Evolutionary conservation across 1,284 basidiomycete genomes (phyloP), one percentile per base, ranked within the genome.

Genomic region (Ceratobasidium papillatum): DNA sequence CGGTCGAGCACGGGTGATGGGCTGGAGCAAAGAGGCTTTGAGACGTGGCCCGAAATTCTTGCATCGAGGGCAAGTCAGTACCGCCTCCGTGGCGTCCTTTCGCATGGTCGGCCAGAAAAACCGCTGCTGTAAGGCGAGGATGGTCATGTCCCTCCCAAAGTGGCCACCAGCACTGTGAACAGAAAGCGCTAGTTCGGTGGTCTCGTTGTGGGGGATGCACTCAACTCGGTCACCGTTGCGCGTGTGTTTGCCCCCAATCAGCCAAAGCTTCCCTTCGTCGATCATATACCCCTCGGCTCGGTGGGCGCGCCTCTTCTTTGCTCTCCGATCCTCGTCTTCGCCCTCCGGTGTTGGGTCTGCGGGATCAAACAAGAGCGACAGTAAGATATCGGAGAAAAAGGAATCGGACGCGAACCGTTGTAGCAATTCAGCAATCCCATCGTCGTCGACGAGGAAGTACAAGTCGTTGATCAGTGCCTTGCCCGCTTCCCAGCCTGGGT

Each of bases 141-240:
- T 25, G 14, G 58, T 63, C 22, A 34, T n/a, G 41, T 75, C 69
- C 1, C 74, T 22, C 1, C 54, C 34, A 14, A 72, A 51, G 45
- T 76, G 75, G 2, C 72, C 72, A 5, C 52, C 49, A 4, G 17
- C n/a, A n/a, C 54, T 30, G 25, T 74, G 71, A 1, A 36, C 36
- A 4, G 36, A 43, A 19, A 14, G 34, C 1, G 71, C 71, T 27
- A 43, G 19, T 1, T n/a, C 17, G 2, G 22, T 19, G 12, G 76
- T 80, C 74, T 81, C 80, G 0, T 9, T 17, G 7, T 56, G 47
- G 0, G 78, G 63, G 0, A 81, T 32, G 38, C 80, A 81, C 54
- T 81, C 79, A 0, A 78, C 52, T 14, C 68, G 14, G 2, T 74
- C 19, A 5, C 30, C 25, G 69, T 3, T 32, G 73, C 76, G 17